Evolutionary conservation across 2,329 filamentous ascomycete species (phyloP).

Genomic region (Aciculosporium take): DNA sequence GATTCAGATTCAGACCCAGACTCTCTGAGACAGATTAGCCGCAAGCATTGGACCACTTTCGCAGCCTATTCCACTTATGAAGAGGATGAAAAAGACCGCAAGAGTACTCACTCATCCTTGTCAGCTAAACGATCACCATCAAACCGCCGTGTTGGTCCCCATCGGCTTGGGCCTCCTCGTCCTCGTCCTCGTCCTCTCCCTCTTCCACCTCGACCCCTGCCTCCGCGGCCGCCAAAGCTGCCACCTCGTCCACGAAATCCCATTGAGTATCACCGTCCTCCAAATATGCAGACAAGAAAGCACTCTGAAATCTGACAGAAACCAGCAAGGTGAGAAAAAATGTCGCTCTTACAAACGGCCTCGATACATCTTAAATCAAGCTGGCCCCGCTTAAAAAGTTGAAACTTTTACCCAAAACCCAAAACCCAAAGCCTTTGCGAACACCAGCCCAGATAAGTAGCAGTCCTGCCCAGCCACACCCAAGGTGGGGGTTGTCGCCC

Average conservation of each 20-base stretch:
- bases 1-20: constrained; percentile 7
- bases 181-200: constrained; percentile 15
- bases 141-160: constrained; percentile 23
- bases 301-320: no score
- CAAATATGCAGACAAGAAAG: neutral
- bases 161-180: constrained; percentile 20
- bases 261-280: constrained; percentile 20
- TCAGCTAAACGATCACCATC: constrained; percentile 22
- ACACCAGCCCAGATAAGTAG: neutral
- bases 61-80: neutral
- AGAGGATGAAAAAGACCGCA: neutral
- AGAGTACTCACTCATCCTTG: constrained; percentile 21
- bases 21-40: constrained; percentile 6
- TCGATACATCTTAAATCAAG: neutral
- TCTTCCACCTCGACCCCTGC: constrained; percentile 13
- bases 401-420: neutral
- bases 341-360: neutral
- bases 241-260: constrained; percentile 21
- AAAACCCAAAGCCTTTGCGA: constrained; percentile 21
- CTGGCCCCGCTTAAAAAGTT: constrained; percentile 8
- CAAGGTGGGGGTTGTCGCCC: constrained; percentile 14
- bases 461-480: constrained; percentile 19
- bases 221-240: constrained; percentile 18
- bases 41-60: neutral
- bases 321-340: neutral